phyloP scores from a whole-genome alignment of 2,329 filamentous ascomycete species.

The Aspergillus spinulosporus region DNA sequence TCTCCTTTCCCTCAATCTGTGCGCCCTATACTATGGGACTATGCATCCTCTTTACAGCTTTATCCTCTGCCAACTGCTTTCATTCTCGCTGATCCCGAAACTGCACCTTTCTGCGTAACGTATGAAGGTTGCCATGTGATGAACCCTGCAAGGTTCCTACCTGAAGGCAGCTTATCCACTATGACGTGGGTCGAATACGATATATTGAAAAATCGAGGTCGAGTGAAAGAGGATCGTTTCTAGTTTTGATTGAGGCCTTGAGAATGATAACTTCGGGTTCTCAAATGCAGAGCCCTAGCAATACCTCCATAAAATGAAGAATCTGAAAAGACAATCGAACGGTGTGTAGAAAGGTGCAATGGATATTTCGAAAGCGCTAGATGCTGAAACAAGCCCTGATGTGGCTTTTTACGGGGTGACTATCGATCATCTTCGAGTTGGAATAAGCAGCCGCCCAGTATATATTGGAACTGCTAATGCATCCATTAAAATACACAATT shows the following conservation, averaged over 20 bases:
- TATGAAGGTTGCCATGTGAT: constrained; percentile 96
- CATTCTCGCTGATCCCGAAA: constrained; percentile 78
- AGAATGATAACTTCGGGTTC: no score
- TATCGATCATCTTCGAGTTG: no score
- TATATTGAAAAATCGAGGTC: constrained; percentile 61
- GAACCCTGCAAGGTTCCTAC: constrained; percentile 80
- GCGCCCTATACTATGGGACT: constrained; percentile 89
- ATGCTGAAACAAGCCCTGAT: no score
- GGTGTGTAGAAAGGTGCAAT: no score
- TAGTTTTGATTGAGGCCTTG: constrained; percentile 29
- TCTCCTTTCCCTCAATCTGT: constrained; percentile 79
- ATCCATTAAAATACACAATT: neutral
- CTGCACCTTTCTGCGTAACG: constrained; percentile 79
- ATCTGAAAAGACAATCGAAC: no score
- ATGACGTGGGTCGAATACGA: constrained; percentile 89
- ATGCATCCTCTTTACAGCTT: constrained; percentile 70
- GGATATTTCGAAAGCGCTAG: no score
- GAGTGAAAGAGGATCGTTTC: constrained; percentile 63
- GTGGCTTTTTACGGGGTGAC: no score
- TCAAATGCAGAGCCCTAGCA: no score
- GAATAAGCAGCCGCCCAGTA: no score
- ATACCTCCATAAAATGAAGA: no score
- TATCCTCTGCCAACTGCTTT: constrained; percentile 87
- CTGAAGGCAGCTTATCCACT: constrained; percentile 65
- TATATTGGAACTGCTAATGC: no score